Percentiles rank a stretch among this genome's conserved stretches.
These are phyloP conservation scores for Blastocystis sp. DNA, from an alignment of 352 stramenopile species.

Conservation along the genomic window DNA sequence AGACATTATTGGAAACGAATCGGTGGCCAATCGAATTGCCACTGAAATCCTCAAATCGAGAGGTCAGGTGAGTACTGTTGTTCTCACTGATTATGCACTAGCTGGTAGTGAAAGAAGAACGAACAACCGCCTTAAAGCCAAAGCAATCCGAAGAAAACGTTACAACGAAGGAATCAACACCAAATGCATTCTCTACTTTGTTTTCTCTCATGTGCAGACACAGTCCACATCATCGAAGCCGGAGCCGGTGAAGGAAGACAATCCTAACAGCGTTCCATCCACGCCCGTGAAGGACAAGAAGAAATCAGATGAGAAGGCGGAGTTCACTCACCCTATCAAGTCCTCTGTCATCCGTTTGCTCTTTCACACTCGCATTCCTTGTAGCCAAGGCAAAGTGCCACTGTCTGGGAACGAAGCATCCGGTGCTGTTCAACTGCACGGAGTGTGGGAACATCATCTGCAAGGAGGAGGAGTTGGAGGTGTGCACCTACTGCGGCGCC, in stretches of 20 bases:
- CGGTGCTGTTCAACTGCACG: constrained; percentile 55
- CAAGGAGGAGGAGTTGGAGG: constrained; percentile 43
- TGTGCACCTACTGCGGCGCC: constrained; percentile 53
- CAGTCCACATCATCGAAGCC: neutral
- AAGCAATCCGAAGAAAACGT: neutral
- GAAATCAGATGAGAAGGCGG: neutral
- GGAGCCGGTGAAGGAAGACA: too few relatives aligned
- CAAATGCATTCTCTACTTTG: neutral
- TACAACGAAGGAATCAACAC: constrained; percentile 2
- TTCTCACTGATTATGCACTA: constrained; percentile 6
- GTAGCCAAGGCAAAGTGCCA: constrained; percentile 35
- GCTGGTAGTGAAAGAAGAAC: neutral
- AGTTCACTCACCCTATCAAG: neutral
- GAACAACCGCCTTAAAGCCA: constrained; percentile 43
- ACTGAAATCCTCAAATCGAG: constrained; percentile 63
- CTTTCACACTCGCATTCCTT: neutral
- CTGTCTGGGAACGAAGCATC: constrained; percentile 39
- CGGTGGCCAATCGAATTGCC: constrained; percentile 49
- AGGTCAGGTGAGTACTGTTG: constrained; percentile 3
- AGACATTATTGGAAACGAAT: constrained; percentile 67
- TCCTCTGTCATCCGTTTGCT: constrained; percentile 36
- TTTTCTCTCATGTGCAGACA: neutral
- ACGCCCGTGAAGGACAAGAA: neutral
- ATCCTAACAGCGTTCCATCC: too few relatives aligned
- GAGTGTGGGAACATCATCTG: constrained; percentile 64